Percentiles rank a stretch among this genome's conserved stretches.
phyloP scores from a whole-genome alignment of 805 yeast species.

The Zygotorulaspora chibaensis region DNA sequence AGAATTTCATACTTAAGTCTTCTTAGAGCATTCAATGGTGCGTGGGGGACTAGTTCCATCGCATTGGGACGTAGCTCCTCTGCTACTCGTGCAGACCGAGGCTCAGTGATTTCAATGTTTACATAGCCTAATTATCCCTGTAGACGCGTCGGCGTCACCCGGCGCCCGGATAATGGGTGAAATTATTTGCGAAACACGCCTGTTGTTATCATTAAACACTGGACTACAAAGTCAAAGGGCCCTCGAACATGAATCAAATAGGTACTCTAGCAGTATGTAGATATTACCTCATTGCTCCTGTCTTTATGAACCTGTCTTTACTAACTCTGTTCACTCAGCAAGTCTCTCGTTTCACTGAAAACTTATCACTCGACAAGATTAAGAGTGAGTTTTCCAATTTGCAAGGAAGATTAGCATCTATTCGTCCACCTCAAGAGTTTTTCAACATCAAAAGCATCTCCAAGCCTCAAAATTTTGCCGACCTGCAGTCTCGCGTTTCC shows the following conservation, averaged over 20 bases:
- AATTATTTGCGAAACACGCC: too few relatives aligned
- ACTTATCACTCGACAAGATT: constrained; percentile 31
- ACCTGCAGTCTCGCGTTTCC: constrained; percentile 80
- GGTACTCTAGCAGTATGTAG: constrained; percentile 17
- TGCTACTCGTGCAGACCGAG: too few relatives aligned
- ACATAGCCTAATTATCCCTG: too few relatives aligned
- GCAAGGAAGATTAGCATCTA: constrained; percentile 60
- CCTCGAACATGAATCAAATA: constrained; percentile 13
- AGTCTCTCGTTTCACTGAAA: constrained; percentile 30
- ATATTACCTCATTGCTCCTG: neutral
- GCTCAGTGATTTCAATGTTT: too few relatives aligned
- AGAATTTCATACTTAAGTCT: too few relatives aligned
- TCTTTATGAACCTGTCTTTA: neutral
- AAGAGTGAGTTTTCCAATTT: constrained; percentile 48
- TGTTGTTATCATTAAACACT: too few relatives aligned
- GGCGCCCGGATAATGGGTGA: too few relatives aligned
- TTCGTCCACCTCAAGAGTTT: constrained; percentile 90
- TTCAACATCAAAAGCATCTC: constrained; percentile 86
- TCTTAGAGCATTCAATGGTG: too few relatives aligned
- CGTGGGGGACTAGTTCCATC: too few relatives aligned
- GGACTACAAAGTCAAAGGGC: too few relatives aligned
- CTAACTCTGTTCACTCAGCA: constrained; percentile 21
- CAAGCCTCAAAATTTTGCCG: constrained; percentile 86
- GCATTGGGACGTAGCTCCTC: too few relatives aligned
- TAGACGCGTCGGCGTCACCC: too few relatives aligned